Evolutionary conservation across 1,284 basidiomycete species (phyloP).

Genomic region (Neolentinus lepideus): DNA sequence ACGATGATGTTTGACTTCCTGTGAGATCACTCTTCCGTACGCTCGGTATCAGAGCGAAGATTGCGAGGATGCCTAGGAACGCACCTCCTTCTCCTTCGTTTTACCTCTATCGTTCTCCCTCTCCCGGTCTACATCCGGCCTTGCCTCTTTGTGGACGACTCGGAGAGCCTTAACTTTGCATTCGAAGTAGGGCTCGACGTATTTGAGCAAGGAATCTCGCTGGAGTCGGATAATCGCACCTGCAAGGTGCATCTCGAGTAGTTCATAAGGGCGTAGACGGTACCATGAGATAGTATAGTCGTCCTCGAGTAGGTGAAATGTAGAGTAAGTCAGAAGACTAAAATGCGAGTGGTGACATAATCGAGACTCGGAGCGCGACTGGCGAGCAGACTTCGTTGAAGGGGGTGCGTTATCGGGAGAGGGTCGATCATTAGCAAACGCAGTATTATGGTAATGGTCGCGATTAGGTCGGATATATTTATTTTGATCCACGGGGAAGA

Average conservation of each 20-base stretch:
- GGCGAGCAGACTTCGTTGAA: neutral
- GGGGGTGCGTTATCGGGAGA: neutral
- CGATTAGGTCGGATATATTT: neutral
- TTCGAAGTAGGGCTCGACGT: conserved; percentile 2
- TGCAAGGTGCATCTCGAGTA: neutral
- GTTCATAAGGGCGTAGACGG: neutral
- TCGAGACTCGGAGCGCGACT: neutral
- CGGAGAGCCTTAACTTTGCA: neutral
- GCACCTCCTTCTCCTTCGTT: neutral
- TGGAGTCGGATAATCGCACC: neutral
- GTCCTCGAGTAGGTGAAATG: neutral
- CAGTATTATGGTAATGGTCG: neutral
- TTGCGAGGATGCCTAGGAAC: neutral
- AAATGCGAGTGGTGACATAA: neutral
- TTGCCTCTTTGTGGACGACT: neutral
- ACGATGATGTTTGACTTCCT: neutral
- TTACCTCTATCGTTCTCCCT: neutral
- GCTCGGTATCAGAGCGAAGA: neutral
- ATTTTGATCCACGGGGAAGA: neutral
- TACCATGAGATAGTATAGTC: neutral
- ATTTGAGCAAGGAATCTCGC: neutral
- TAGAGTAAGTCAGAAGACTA: neutral
- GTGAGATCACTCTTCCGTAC: neutral
- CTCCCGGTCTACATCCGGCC: neutral
- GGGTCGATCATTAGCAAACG: neutral